These are phyloP conservation scores for Austroboletus niveus DNA, from an alignment of 1,284 basidiomycete genomes.

Conservation along the genomic window DNA sequence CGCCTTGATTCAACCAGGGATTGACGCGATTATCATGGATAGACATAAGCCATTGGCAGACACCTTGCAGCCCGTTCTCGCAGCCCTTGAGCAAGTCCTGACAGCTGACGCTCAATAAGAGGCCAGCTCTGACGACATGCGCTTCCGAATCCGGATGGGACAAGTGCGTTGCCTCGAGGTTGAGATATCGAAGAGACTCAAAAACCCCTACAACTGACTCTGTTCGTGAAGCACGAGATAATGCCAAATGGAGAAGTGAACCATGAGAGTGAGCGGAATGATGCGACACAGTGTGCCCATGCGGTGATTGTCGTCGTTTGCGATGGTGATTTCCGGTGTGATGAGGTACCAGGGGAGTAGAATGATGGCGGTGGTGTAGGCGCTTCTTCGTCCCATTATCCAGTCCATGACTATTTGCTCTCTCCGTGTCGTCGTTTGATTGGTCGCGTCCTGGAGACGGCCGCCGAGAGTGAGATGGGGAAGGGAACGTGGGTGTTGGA, in stretches of 20 bases:
- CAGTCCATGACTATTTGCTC: background rate
- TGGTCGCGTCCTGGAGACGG: slow-evolving; percentile 23
- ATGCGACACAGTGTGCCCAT: slow-evolving; percentile 14
- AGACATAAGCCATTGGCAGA: slow-evolving; percentile 53
- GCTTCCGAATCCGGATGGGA: slow-evolving; percentile 52
- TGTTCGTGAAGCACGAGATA: slow-evolving; percentile 27
- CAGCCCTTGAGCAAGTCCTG: slow-evolving; percentile 55
- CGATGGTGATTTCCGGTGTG: slow-evolving; percentile 23
- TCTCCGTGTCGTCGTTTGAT: background rate
- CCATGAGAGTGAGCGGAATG: slow-evolving; percentile 21
- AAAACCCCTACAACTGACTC: slow-evolving; percentile 79
- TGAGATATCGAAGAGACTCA: slow-evolving; percentile 75
- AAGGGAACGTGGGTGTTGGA: slow-evolving; percentile 35
- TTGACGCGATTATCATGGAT: slow-evolving; percentile 40
- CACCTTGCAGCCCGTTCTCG: slow-evolving; percentile 43
- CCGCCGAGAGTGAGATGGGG: slow-evolving; percentile 29
- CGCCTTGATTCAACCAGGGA: slow-evolving; percentile 34
- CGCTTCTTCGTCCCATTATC: slow-evolving; percentile 2
- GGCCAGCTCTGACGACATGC: slow-evolving; percentile 50
- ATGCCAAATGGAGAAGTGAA: slow-evolving; percentile 30
- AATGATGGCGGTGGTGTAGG: slow-evolving; percentile 1
- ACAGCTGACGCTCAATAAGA: slow-evolving; percentile 56
- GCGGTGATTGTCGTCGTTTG: slow-evolving; percentile 15
- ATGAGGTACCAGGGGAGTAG: slow-evolving; percentile 17
- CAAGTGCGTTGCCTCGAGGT: slow-evolving; percentile 63